Conservation (phyloP, 352 stramenopile genomes). For the Thraustochytrium striatum region DNA sequence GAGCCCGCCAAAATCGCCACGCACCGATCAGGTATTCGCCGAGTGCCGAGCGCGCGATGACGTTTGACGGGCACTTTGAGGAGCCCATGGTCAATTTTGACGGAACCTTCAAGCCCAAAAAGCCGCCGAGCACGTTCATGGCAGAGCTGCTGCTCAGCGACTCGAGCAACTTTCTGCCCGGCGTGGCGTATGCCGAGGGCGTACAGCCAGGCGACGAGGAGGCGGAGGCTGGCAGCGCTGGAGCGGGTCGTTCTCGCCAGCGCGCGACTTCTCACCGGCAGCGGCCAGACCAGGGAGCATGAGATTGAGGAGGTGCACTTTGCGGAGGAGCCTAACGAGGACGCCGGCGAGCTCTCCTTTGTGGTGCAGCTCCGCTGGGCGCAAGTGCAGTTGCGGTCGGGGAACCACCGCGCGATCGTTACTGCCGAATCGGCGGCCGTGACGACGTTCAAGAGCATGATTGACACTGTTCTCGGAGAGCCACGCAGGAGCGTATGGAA, state of each 20-base stretch:
- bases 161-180: background rate
- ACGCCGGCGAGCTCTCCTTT: background rate
- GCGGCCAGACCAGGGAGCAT: background rate
- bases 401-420: background rate
- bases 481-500: background rate
- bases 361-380: constrained; percentile 29
- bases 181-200: background rate
- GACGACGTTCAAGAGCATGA: constrained; percentile 19
- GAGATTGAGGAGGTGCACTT: background rate
- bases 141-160: background rate
- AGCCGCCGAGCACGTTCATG: constrained; percentile 4
- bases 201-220: constrained; percentile 4
- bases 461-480: constrained; percentile 12
- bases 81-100: constrained; percentile 19
- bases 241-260: background rate
- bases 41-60: background rate
- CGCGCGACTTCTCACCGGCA: background rate
- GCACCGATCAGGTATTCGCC: no score
- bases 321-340: background rate
- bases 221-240: background rate
- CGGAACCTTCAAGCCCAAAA: background rate
- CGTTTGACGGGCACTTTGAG: constrained; percentile 39
- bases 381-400: constrained; percentile 4
- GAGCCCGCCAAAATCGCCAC: no score
- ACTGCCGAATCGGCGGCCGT: constrained; percentile 20